Conservation (phyloP, 148 eudicot genomes). For the Rhododendron molle region DNA sequence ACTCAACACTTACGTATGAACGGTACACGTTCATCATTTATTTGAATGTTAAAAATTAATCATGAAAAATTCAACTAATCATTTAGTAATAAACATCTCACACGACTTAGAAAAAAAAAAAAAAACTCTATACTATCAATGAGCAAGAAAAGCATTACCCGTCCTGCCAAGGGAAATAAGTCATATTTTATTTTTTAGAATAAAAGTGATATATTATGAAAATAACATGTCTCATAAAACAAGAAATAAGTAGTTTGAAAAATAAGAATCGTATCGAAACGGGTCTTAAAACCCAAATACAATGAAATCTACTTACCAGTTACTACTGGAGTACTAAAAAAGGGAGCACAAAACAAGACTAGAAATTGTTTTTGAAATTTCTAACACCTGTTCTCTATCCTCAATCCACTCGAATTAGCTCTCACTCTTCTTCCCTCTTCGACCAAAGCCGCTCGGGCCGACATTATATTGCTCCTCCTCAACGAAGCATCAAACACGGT, state of each 20-base stretch:
- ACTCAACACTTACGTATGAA: not conserved
- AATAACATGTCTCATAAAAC: too few species aligned
- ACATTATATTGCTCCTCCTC: constrained; percentile 31
- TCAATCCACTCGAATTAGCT: constrained; percentile 30
- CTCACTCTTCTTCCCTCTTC: constrained; percentile 38
- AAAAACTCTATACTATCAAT: too few species aligned
- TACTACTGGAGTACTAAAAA: not conserved
- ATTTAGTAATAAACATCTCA: not conserved
- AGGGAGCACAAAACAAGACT: not conserved
- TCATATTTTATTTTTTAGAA: too few species aligned
- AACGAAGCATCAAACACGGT: constrained; percentile 48
- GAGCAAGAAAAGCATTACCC: too few species aligned
- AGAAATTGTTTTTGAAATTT: not conserved
- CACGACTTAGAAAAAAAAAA: too few species aligned
- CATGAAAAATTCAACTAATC: not conserved
- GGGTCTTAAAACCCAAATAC: not conserved
- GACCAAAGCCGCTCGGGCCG: constrained; percentile 61
- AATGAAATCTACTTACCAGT: not conserved
- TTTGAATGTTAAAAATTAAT: not conserved
- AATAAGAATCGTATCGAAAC: too few species aligned
- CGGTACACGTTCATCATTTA: not conserved
- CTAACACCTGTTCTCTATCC: constrained; percentile 44
- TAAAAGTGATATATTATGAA: too few species aligned
- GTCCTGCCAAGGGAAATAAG: too few species aligned
- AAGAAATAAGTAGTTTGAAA: too few species aligned